Conservation (phyloP, 106 monocot genomes). For the Triglochin maritima region DNA sequence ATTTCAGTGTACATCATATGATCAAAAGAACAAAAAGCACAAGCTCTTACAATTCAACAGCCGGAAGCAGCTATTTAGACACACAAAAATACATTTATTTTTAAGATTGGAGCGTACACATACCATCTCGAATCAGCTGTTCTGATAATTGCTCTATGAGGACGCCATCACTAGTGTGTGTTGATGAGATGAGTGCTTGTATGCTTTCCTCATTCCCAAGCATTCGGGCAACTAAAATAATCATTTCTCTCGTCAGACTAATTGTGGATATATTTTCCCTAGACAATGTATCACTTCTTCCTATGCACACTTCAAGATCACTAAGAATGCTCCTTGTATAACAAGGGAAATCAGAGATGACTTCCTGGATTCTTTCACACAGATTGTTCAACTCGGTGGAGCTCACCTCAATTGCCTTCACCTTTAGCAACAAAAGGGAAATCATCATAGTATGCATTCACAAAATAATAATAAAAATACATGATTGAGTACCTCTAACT, state of each 20-base stretch:
- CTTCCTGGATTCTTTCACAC: conserved; percentile 65
- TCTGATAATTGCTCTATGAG: conserved; percentile 76
- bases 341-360: conserved; percentile 44
- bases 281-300: conserved; percentile 26
- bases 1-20: too few species aligned
- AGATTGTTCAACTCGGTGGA: conserved; percentile 40
- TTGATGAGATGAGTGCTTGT: conserved; percentile 35
- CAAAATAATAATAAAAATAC: conserved; percentile 9
- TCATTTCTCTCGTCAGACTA: conserved; percentile 66
- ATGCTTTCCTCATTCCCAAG: conserved; percentile 55
- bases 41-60: too few species aligned
- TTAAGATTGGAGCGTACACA: background rate
- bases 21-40: too few species aligned
- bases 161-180: conserved; percentile 27
- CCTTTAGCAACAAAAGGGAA: conserved; percentile 12
- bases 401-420: conserved; percentile 56
- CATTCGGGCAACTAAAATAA: conserved; percentile 33
- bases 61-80: background rate
- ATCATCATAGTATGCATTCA: background rate
- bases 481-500: conserved; percentile 61
- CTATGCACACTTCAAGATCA: conserved; percentile 80
- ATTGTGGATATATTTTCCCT: conserved; percentile 56
- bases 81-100: background rate
- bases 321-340: conserved; percentile 38
- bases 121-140: conserved; percentile 84